Evolutionary conservation across 352 stramenopile species (phyloP), one percentile per base, ranked within the genome.

Genomic region (Globisporangium carolinianum): DNA sequence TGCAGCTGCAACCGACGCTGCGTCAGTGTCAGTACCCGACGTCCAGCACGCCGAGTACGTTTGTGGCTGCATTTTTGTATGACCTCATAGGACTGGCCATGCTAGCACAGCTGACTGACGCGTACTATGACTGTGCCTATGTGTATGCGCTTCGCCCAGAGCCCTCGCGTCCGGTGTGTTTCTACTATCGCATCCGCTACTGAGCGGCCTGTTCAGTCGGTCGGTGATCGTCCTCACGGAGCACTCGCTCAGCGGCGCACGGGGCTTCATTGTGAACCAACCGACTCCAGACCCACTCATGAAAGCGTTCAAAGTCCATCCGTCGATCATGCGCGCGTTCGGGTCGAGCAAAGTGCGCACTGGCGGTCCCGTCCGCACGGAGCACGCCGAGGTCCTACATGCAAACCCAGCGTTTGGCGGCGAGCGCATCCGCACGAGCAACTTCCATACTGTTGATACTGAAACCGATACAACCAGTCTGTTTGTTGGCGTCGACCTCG

Each of bases 201-300:
- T 89, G 10, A 72, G 73, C 57, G 79, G 77, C 9, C 68, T 81
- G n/a, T 94, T 94, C 61, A 76, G 68, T 55, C 80, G 82, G 5
- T 74, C 79, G 32, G 84, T 94, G 56, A 74, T 94, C 46, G 58
- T 92, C 35, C 62, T 94, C 6, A 92, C 83, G 0, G 71, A 87
- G 45, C 82, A 94, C 66, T 79, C 63, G 39, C 46, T 36, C 6
- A 63, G 82, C 14, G 76, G 75, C 17, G 84, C 80, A 32, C 79
- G 76, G 43, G 84, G 84, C 0, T 88, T 87, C 47, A 91, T 94
- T 37, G 72, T 94, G 38, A 94, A 91, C 58, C 74, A 79, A 42
- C 55, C 76, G 47, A 75, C 69, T 39, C 66, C 76, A 17, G 81
- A 76, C n/a, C 65, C 74, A 49, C 63, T 91, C 18, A 70, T 72